Evolutionary conservation across 2,329 filamentous ascomycete species (phyloP), one percentile per base, ranked within the genome.

Genomic region (Sclerotinia trifoliorum): DNA sequence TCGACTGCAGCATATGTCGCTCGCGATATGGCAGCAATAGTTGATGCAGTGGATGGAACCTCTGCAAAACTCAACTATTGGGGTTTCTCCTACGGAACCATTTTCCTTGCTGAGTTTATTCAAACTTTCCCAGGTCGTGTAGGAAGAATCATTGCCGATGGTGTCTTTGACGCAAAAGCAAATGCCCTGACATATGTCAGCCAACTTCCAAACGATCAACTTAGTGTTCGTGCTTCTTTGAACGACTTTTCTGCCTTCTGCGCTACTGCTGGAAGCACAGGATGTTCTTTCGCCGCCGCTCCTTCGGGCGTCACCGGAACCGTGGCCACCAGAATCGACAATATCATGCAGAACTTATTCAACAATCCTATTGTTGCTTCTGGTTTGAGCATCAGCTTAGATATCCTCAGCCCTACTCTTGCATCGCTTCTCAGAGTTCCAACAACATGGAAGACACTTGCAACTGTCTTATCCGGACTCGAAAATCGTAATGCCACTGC

Each of bases 51-150:
- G 6, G 58, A 62, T 24, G 58, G 58, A 6, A 10, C 58, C 21
- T 35, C 29, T 19, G 58, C 58, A 67, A 70, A 71, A 63, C 71
- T 85, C 39, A 81, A 82, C 72, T 85, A 83, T 71, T 80, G 81
- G 76, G 82, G 83, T 0, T 79, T 84, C 63, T 84, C 82, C 3
- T 85, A 85, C 68, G 81, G 81, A 5, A 81, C 79, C 0, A 72
- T 80, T 10, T 74, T 82, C 6, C 81, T 80, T 0, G 78, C 79
- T 42, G 80, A 78, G 1, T 81, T 82, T 65, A 80, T 81, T 13
- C 78, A 78, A 1, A 78, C 81, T 76, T 81, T 78, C 69, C 81
- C 81, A 0, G 74, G 74, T 1, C 74, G 78, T 19, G 74, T 84
- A 7, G 81, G 80, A 0, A 78, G 80, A 13, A 70, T 84, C 39